phyloP scores from a whole-genome alignment of 75 land plant genomes.

The Cupressus sempervirens region DNA sequence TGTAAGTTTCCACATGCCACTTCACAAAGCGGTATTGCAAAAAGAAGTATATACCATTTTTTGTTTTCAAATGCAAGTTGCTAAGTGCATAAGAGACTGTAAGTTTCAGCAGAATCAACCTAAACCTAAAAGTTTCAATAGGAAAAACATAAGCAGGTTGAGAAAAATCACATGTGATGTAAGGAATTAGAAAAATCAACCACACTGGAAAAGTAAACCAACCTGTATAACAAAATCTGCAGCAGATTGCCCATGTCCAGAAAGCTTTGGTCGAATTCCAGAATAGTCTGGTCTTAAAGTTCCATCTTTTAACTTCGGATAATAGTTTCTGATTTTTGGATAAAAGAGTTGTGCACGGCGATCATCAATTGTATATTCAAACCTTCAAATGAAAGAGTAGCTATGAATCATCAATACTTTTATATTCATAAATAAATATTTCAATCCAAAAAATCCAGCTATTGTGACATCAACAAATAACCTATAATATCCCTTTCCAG shows the following conservation, averaged over 20 bases:
- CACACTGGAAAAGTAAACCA: constrained; percentile 1
- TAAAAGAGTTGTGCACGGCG: constrained; percentile 64
- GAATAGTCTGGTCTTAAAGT: constrained; percentile 78
- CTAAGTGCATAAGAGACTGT: neutral
- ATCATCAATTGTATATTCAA: constrained; percentile 70
- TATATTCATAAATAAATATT: neutral
- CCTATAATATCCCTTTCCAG: neutral
- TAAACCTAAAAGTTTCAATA: neutral
- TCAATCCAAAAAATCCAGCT: neutral
- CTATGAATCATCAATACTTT: neutral
- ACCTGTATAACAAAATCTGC: constrained; percentile 93
- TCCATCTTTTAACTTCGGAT: constrained; percentile 74
- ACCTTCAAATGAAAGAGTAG: constrained; percentile 42
- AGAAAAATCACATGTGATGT: neutral
- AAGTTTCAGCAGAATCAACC: neutral
- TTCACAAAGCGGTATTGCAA: neutral
- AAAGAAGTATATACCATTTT: neutral
- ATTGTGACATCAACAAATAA: neutral
- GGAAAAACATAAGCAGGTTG: neutral
- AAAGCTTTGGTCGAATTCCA: constrained; percentile 88
- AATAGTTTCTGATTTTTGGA: constrained; percentile 80
- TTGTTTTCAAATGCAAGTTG: neutral
- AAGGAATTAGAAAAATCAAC: neutral
- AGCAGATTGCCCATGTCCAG: constrained; percentile 58
- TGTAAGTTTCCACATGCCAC: neutral